Conservation (phyloP, 257 asterid genomes). For the Lithospermum erythrorhizon region DNA sequence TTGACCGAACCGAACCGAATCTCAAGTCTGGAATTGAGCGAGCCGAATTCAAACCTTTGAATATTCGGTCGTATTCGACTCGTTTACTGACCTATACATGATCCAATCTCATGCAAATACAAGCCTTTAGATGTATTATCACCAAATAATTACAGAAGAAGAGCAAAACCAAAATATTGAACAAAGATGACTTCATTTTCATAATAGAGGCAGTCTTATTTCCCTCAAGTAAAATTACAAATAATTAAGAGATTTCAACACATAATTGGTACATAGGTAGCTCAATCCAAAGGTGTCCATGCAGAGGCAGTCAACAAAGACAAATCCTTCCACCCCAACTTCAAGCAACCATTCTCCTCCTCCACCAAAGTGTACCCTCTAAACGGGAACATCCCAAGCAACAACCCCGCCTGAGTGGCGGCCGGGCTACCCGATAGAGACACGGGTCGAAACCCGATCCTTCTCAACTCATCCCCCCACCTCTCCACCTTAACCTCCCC, state of each 20-base stretch:
- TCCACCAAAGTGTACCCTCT: constrained; percentile 69
- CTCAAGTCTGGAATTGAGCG: too few relatives aligned
- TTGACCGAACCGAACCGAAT: too few relatives aligned
- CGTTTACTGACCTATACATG: too few relatives aligned
- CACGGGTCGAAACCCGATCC: constrained; percentile 57
- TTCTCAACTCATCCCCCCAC: constrained; percentile 64
- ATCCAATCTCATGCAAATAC: too few relatives aligned
- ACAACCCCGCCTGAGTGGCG: constrained; percentile 61
- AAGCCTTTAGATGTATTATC: background rate
- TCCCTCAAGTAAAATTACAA: background rate
- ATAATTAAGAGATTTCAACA: too few relatives aligned
- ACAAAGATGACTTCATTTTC: background rate
- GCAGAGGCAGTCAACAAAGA: constrained; percentile 85
- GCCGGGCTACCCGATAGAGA: constrained; percentile 76
- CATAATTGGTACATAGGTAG: background rate
- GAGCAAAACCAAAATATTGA: background rate
- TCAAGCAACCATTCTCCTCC: constrained; percentile 76
- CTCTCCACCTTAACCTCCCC: constrained; percentile 67
- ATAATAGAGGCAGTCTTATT: too few relatives aligned
- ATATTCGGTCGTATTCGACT: too few relatives aligned
- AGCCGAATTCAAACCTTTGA: too few relatives aligned
- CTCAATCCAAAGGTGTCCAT: constrained; percentile 61
- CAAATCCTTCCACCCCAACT: constrained; percentile 87
- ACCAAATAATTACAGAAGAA: background rate
- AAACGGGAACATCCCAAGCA: constrained; percentile 92